Conservation (phyloP, 2,329 filamentous ascomycete genomes). For the Purpureocillium takamizusanense region DNA sequence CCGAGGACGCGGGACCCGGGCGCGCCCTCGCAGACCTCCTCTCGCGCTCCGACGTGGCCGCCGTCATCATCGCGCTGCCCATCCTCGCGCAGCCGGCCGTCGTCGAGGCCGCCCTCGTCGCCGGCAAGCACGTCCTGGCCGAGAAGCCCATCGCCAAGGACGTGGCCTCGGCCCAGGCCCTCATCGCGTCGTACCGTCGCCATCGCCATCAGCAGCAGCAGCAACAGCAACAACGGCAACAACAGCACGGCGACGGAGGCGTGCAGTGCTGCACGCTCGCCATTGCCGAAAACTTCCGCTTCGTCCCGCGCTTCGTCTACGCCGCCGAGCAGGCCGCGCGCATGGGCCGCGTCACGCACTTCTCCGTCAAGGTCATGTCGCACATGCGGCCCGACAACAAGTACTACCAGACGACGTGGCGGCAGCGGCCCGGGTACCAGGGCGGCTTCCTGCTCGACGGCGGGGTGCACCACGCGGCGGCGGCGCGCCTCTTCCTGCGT, state of each 20-base stretch:
- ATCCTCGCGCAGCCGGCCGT: slow-evolving; percentile 51
- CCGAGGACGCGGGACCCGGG: slow-evolving; percentile 38
- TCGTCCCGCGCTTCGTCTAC: slow-evolving; percentile 43
- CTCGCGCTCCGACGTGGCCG: slow-evolving; percentile 41
- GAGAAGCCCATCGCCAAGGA: slow-evolving; percentile 63
- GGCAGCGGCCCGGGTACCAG: slow-evolving; percentile 60
- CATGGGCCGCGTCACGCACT: slow-evolving; percentile 31
- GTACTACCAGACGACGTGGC: slow-evolving; percentile 49
- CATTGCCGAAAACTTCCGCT: slow-evolving; percentile 69
- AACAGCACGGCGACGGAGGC: too few species aligned
- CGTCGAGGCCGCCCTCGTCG: slow-evolving; percentile 49
- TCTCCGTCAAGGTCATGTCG: slow-evolving; percentile 30
- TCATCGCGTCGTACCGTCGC: slow-evolving; percentile 25
- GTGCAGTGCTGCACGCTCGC: slow-evolving; percentile 32
- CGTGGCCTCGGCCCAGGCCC: slow-evolving; percentile 31
- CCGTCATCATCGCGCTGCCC: slow-evolving; percentile 52
- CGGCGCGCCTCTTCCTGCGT: slow-evolving; percentile 47
- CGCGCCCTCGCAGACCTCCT: slow-evolving; percentile 43
- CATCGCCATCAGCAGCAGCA: too few species aligned
- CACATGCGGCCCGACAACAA: slow-evolving; percentile 28
- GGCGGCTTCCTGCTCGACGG: slow-evolving; percentile 71
- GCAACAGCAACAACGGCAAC: too few species aligned
- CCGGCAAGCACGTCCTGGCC: slow-evolving; percentile 60
- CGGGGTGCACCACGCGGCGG: slow-evolving; percentile 64
- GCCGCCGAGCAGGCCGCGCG: slow-evolving; percentile 32